Conservation (phyloP, 2,329 filamentous ascomycete genomes). For the Colletotrichum endophyticum region DNA sequence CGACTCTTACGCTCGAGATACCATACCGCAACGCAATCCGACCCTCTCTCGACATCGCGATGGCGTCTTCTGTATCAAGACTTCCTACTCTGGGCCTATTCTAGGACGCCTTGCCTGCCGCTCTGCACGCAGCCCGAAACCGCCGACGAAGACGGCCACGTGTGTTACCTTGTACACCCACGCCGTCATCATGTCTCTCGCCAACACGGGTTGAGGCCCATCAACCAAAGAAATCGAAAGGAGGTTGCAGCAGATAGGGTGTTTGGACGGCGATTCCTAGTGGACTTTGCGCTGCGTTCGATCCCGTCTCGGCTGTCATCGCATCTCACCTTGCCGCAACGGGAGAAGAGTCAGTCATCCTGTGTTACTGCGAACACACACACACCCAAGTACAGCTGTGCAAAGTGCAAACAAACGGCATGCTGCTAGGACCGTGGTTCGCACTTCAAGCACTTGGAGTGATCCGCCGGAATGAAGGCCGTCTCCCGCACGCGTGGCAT, state of each 20-base stretch:
- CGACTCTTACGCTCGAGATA: neutral
- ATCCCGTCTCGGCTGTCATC: neutral
- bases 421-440: neutral
- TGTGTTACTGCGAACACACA: neutral
- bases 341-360: neutral
- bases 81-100: neutral
- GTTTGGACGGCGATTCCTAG: slow-evolving; percentile 11
- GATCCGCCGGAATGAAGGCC: slow-evolving; percentile 14
- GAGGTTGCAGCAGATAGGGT: neutral
- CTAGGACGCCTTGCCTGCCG: neutral
- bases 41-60: neutral
- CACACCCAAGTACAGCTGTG: neutral
- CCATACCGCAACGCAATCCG: neutral
- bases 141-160: neutral
- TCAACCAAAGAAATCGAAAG: neutral
- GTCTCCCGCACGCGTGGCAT: slow-evolving; percentile 3
- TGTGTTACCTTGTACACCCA: neutral
- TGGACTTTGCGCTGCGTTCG: neutral
- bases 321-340: neutral
- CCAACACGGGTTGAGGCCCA: neutral
- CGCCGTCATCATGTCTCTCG: neutral
- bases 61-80: neutral
- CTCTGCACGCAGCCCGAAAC: neutral
- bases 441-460: neutral
- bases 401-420: neutral